Conservation (phyloP, 2,329 filamentous ascomycete species). For the Diaporthe ilicicola region DNA sequence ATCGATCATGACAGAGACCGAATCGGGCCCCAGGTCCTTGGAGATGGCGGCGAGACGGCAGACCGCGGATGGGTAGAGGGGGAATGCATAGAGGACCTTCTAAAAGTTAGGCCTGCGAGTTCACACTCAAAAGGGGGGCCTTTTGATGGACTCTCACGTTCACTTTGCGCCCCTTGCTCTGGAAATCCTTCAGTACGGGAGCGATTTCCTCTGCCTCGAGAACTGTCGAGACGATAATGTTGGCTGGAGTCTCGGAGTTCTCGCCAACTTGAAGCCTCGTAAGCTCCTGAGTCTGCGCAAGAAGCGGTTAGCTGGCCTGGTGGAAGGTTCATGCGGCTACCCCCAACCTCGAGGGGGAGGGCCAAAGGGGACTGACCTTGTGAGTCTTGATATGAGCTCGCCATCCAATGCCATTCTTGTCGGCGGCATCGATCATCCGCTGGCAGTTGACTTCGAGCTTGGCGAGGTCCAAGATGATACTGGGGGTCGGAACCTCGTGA, state of each 20-base stretch:
- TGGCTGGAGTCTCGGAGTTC: slow-evolving; percentile 54
- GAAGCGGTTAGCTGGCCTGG: background rate
- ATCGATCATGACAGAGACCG: slow-evolving; percentile 74
- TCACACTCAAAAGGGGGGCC: background rate
- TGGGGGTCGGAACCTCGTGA: slow-evolving; percentile 69
- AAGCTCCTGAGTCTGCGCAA: slow-evolving; percentile 68
- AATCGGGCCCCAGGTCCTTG: slow-evolving; percentile 60
- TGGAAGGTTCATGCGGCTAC: background rate
- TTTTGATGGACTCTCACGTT: slow-evolving; percentile 58
- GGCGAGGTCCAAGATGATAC: slow-evolving; percentile 73
- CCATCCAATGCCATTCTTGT: slow-evolving; percentile 70
- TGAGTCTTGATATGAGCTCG: slow-evolving; percentile 85
- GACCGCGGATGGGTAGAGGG: slow-evolving; percentile 68
- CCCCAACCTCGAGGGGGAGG: background rate
- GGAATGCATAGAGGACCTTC: slow-evolving; percentile 76
- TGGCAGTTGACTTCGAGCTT: slow-evolving; percentile 74
- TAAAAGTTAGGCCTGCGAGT: background rate
- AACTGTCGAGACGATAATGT: slow-evolving; percentile 79
- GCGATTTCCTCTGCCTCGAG: slow-evolving; percentile 74
- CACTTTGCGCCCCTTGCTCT: slow-evolving; percentile 59
- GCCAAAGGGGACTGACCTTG: slow-evolving; percentile 62
- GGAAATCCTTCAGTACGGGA: slow-evolving; percentile 67
- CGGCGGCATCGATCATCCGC: slow-evolving; percentile 73
- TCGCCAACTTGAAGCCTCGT: slow-evolving; percentile 75
- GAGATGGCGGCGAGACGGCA: slow-evolving; percentile 67